A percentile compares a stretch with the other conserved stretches of the same genome.
phyloP scores from a whole-genome alignment of 371 early-diverging fungal genomes.

The Mortierella sp. region DNA sequence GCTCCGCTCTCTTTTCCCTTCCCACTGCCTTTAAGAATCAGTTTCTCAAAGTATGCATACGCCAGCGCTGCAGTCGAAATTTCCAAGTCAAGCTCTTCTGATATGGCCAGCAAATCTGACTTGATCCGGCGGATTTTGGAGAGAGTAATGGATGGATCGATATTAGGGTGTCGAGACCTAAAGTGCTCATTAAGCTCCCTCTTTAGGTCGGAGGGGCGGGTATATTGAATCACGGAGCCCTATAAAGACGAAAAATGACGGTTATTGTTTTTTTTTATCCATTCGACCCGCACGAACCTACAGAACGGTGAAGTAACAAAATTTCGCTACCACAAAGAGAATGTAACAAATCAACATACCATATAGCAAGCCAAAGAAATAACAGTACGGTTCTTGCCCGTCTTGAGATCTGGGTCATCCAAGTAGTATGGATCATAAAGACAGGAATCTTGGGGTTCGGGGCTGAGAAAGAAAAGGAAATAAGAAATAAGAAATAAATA shows the following conservation, averaged over 20 bases:
- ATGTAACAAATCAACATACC: conserved; percentile 45
- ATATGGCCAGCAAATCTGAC: conserved; percentile 65
- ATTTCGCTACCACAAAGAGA: neutral
- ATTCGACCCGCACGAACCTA: neutral
- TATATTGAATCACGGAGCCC: conserved; percentile 76
- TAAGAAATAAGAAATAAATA: neutral
- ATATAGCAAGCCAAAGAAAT: conserved; percentile 71
- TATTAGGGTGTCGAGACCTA: conserved; percentile 75
- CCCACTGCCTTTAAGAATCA: conserved; percentile 72
- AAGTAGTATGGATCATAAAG: conserved; percentile 68
- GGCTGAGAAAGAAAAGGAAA: conserved; percentile 15
- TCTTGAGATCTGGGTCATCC: conserved; percentile 73
- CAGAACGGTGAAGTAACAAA: neutral
- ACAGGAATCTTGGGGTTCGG: conserved; percentile 36
- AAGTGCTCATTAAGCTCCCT: conserved; percentile 85
- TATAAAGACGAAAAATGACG: conserved; percentile 15
- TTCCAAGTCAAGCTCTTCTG: conserved; percentile 75
- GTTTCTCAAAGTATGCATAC: conserved; percentile 94
- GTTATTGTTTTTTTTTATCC: neutral
- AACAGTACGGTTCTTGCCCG: conserved; percentile 68
- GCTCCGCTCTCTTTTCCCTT: conserved; percentile 53
- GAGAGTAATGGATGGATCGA: conserved; percentile 78
- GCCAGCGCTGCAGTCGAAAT: conserved; percentile 90
- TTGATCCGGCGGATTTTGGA: conserved; percentile 85
- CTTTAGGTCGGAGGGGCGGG: conserved; percentile 66